phyloP scores from a whole-genome alignment of 345 rosid genomes.

The Brassica nigra region DNA sequence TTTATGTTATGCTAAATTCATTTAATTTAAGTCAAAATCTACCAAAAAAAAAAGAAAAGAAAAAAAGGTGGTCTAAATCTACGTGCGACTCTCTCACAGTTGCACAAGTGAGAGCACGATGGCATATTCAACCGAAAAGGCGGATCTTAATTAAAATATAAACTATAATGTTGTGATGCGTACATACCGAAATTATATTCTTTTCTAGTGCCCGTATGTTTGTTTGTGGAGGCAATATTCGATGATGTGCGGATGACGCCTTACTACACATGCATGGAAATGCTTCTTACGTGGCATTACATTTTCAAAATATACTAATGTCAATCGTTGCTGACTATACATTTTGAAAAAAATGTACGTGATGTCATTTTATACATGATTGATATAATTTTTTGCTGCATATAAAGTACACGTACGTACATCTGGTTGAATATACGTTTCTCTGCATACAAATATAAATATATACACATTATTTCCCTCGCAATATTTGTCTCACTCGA shows the following conservation, averaged over 20 bases:
- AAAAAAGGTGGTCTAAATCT: not conserved
- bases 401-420: slow-evolving; percentile 2
- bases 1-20: not conserved
- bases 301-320: slow-evolving; percentile 3
- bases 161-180: not conserved
- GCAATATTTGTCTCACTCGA: too few species aligned
- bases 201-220: not conserved
- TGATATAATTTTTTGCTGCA: not conserved
- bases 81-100: not conserved
- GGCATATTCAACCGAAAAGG: not conserved
- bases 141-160: slow-evolving; percentile 6
- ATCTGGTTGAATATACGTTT: not conserved
- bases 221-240: slow-evolving; percentile 4
- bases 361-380: slow-evolving; percentile 19
- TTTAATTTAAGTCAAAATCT: not conserved
- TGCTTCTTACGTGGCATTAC: slow-evolving; percentile 38
- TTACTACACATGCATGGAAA: slow-evolving; percentile 28
- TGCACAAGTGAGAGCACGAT: slow-evolving; percentile 8
- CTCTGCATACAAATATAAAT: too few species aligned
- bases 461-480: not conserved
- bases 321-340: slow-evolving; percentile 21
- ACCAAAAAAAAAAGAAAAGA: too few species aligned
- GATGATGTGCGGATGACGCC: slow-evolving; percentile 26
- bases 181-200: not conserved
- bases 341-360: not conserved